Base-by-base conservation (phyloP, 805 yeast species). In the Ogataea corticis region DNA sequence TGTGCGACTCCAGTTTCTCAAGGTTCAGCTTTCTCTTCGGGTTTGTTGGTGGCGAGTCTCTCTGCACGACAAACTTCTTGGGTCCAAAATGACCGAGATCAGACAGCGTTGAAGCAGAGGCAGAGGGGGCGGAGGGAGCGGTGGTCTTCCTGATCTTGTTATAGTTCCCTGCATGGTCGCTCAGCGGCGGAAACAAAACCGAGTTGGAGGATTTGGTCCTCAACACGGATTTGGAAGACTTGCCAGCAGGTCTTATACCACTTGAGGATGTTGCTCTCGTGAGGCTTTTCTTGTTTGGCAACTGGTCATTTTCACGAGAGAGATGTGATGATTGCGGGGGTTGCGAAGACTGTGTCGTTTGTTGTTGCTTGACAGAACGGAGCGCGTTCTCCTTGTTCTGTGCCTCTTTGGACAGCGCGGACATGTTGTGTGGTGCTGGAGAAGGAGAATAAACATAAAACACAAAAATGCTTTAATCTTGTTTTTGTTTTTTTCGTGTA, bases 41-140 rank as follows among this genome's bases (percentile, higher is more conserved):
- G 14, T 50, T 55, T 17, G 50, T 44, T 2, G 52, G 33, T 3
- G 63, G 63, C 2, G 65, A 61, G 46, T 67, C 68, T 16, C 64
- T 54, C 33, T 68, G 56, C 3, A 71, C 66, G 15, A 57, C 59
- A 39, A 67, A 55, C 39, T 67, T 61, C 43, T 62, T 63, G 25
- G 50, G 51, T 7, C 44, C 45, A 21, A 49, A 41, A 27, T 49
- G 52, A 3, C 50, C 48, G 9, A 30, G 7, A 13, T 57, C 30
- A 11, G 19, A 16, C 30, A 40, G 44, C 9, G 31, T 19, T n/a
- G n/a, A n/a, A n/a, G 31, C 51, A 35, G 14, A 54, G 5, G 25
- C 5, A 21, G 25, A 21, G 7, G 25, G 9, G 6, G 38, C 15
- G 17, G 38, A 28, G 13, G 17, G 7, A 18, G 33, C 11, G 12